Evolutionary conservation across 2,329 filamentous ascomycete species (phyloP).

Genomic region (Paraconiothyrium sp.): DNA sequence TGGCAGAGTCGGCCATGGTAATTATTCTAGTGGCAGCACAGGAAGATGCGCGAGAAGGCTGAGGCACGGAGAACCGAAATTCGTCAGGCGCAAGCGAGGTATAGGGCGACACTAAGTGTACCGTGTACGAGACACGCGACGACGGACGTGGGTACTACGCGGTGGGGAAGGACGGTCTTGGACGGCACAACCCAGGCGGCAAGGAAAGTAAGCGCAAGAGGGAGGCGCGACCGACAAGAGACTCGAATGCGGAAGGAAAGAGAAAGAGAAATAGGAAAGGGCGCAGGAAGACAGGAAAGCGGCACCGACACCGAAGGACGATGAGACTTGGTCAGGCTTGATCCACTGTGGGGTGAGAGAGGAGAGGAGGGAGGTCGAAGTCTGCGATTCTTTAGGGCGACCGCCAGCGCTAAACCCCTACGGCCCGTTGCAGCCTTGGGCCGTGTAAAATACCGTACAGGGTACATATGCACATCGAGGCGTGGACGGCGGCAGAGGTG

Average conservation of each 20-base stretch:
- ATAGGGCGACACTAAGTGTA: slow-evolving; percentile 14
- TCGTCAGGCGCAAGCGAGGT: slow-evolving; percentile 10
- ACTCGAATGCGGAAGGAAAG: slow-evolving; percentile 47
- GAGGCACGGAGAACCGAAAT: slow-evolving; percentile 8
- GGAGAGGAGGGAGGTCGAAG: slow-evolving; percentile 35
- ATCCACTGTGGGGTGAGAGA: slow-evolving; percentile 49
- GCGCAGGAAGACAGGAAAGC: slow-evolving; percentile 42
- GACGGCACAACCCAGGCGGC: slow-evolving; percentile 9
- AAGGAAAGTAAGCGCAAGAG: slow-evolving; percentile 21
- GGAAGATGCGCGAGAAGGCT: slow-evolving; percentile 24
- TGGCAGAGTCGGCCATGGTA: slow-evolving; percentile 80
- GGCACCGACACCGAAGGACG: slow-evolving; percentile 49
- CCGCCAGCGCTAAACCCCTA: slow-evolving; percentile 24
- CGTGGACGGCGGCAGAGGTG: not conserved
- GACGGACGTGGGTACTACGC: slow-evolving; percentile 24
- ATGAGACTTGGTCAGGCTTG: slow-evolving; percentile 40
- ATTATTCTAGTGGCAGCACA: slow-evolving; percentile 21
- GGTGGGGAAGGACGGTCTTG: slow-evolving; percentile 5
- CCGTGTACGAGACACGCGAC: not conserved
- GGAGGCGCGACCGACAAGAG: slow-evolving; percentile 31
- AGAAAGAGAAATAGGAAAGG: slow-evolving; percentile 51
- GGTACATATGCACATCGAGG: slow-evolving; percentile 1
- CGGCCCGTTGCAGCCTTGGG: slow-evolving; percentile 25
- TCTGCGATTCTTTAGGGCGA: slow-evolving; percentile 39
- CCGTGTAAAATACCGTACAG: slow-evolving; percentile 8